These are phyloP conservation scores for Citropsis articulata DNA, from an alignment of 345 rosid genomes.

Conservation along the genomic window DNA sequence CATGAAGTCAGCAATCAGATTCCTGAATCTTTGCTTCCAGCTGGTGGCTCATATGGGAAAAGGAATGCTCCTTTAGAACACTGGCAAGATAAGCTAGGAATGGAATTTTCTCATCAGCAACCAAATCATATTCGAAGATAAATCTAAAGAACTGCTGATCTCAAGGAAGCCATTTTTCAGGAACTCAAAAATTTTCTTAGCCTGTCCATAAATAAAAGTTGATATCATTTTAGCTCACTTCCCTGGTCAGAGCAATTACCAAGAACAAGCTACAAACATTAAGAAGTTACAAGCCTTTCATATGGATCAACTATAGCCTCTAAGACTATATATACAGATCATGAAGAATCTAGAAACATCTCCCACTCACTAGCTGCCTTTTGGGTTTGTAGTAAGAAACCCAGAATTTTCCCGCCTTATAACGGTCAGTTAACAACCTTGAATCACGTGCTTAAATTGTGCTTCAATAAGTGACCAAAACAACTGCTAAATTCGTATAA, in stretches of 20 bases:
- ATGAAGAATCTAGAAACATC: too few species aligned
- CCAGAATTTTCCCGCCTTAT: too few species aligned
- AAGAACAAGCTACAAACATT: too few species aligned
- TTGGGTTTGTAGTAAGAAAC: too few species aligned
- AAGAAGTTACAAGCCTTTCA: too few species aligned
- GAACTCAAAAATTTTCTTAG: constrained; percentile 83
- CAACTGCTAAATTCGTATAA: too few species aligned
- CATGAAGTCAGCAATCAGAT: constrained; percentile 85
- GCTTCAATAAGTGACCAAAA: too few species aligned
- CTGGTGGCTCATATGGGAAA: constrained; percentile 89
- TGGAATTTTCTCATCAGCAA: constrained; percentile 97
- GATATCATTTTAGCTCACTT: constrained; percentile 10
- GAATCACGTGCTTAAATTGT: too few species aligned
- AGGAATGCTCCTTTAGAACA: constrained; percentile 53
- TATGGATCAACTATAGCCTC: too few species aligned
- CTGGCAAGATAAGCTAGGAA: constrained; percentile 89
- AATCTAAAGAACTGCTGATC: constrained; percentile 85
- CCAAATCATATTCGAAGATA: constrained; percentile 84
- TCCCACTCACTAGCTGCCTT: too few species aligned
- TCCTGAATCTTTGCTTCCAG: constrained; percentile 81
- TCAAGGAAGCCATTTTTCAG: constrained; percentile 87
- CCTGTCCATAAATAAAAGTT: constrained; percentile 44
- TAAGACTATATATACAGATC: too few species aligned
- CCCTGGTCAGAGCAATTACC: not conserved
- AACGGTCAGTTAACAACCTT: too few species aligned